Evolutionary conservation across 169 alveolate genomes (phyloP).

Genomic region (Plasmodium malariae): DNA sequence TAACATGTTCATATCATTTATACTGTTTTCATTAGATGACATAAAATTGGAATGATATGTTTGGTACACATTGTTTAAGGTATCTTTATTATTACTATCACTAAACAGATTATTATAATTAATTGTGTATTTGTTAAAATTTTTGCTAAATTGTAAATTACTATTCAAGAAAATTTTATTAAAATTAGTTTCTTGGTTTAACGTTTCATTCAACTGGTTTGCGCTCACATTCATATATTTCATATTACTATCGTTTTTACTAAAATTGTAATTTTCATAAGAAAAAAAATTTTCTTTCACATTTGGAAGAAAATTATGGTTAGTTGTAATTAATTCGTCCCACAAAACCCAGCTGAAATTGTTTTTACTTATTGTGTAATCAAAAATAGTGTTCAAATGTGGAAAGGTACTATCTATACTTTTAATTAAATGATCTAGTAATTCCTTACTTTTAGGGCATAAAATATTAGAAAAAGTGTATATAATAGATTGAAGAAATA

Average conservation of each 20-base stretch:
- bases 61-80: conserved; percentile 36
- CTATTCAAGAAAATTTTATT: conserved; percentile 32
- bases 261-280: conserved; percentile 40
- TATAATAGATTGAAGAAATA: conserved; percentile 73
- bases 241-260: conserved; percentile 61
- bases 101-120: conserved; percentile 71
- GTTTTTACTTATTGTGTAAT: conserved; percentile 65
- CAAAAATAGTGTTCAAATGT: conserved; percentile 67
- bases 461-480: conserved; percentile 59
- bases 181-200: conserved; percentile 55
- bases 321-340: conserved; percentile 77
- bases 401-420: conserved; percentile 71
- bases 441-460: conserved; percentile 61
- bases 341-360: conserved; percentile 77
- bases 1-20: conserved; percentile 24
- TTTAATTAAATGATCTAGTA: conserved; percentile 47
- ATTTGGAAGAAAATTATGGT: conserved; percentile 64
- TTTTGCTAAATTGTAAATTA: conserved; percentile 60
- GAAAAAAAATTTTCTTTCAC: conserved; percentile 58
- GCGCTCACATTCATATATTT: conserved; percentile 37
- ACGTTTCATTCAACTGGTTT: conserved; percentile 45
- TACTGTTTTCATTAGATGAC: conserved; percentile 11
- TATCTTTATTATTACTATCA: conserved; percentile 35
- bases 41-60: conserved; percentile 53
- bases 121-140: conserved; percentile 66